Percentiles rank a stretch among this genome's conserved stretches.
Evolutionary conservation across 805 yeast genomes (phyloP).

Genomic region (Pichia phayaonensis): DNA sequence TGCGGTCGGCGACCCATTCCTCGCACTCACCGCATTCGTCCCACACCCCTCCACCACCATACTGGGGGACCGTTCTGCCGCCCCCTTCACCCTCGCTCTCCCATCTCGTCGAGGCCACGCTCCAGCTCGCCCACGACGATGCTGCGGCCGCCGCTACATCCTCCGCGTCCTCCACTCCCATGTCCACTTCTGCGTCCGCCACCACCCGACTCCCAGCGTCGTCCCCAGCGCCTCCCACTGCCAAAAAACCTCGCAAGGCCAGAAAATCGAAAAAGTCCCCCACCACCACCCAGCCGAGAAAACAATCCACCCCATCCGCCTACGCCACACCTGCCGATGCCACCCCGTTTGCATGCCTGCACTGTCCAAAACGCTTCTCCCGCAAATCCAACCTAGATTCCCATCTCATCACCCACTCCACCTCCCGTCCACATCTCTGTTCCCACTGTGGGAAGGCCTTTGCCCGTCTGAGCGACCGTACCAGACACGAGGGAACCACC

Average conservation of each 20-base stretch:
- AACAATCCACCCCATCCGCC: background rate
- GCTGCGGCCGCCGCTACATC: background rate
- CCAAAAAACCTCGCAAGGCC: background rate
- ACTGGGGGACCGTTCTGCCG: background rate
- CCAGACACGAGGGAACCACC: slow-evolving; percentile 7
- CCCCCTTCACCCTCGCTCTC: background rate
- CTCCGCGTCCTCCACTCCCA: too few relatives aligned
- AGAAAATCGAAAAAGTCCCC: background rate
- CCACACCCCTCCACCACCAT: background rate
- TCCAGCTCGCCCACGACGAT: background rate
- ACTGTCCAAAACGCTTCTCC: slow-evolving; percentile 5
- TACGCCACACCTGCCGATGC: background rate
- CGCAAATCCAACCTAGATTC: slow-evolving; percentile 9
- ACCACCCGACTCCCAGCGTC: background rate
- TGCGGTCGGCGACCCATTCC: background rate
- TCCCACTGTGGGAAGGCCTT: slow-evolving; percentile 6
- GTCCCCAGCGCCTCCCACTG: background rate
- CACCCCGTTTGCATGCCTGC: slow-evolving; percentile 2
- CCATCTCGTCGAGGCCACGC: background rate
- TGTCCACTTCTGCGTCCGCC: too few relatives aligned
- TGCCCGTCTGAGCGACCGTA: slow-evolving; percentile 8
- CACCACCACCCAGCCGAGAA: background rate
- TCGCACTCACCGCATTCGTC: background rate
- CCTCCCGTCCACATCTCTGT: slow-evolving; percentile 5
- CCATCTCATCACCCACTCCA: slow-evolving; percentile 7